Conservation (phyloP, 2,329 filamentous ascomycete genomes). For the Helotiales sp. region DNA sequence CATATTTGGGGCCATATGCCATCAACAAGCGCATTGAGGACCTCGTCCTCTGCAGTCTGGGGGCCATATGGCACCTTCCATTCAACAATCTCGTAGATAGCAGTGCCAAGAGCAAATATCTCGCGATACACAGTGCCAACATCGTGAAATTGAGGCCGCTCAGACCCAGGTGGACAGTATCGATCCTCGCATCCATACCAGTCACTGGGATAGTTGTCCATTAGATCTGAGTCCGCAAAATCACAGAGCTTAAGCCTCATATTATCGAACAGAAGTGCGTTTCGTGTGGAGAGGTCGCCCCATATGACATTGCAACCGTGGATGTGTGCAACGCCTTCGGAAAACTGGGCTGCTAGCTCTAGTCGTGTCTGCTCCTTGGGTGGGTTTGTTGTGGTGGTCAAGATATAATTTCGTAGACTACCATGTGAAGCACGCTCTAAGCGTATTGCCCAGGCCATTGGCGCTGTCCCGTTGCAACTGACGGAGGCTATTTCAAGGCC, state of each 20-base stretch:
- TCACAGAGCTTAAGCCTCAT: neutral
- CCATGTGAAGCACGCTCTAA: neutral
- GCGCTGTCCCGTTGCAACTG: neutral
- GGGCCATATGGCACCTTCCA: neutral
- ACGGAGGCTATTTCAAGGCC: neutral
- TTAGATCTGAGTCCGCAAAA: neutral
- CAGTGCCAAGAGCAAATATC: neutral
- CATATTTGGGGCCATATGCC: neutral
- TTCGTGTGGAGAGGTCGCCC: neutral
- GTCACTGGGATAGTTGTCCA: neutral
- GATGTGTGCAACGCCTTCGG: neutral
- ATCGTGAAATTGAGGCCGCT: conserved; percentile 2
- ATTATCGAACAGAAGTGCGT: neutral
- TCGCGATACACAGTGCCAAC: neutral
- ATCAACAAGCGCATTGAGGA: neutral
- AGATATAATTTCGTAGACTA: neutral
- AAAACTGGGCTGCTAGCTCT: neutral
- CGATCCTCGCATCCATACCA: conserved; percentile 1
- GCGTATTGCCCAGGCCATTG: neutral
- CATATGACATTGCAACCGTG: neutral
- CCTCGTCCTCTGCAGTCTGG: neutral
- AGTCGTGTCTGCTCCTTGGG: neutral
- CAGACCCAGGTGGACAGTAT: neutral
- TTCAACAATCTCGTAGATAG: conserved; percentile 2
- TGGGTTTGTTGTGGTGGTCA: neutral